Evolutionary conservation across 2,329 filamentous ascomycete species (phyloP), one percentile per base, ranked within the genome.

Genomic region (Fusarium sp.): DNA sequence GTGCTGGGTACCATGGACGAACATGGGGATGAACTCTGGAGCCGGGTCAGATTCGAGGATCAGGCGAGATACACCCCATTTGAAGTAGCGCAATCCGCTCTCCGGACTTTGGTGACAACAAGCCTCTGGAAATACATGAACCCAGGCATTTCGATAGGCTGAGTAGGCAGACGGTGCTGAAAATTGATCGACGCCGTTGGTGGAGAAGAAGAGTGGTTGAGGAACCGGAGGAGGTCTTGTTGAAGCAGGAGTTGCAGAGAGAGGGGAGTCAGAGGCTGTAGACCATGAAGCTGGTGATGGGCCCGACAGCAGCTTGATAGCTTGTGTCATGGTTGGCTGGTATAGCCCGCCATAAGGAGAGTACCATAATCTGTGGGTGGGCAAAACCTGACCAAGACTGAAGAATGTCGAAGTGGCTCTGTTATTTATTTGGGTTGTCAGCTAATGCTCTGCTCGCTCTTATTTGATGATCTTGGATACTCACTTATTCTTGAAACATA

Each of bases 61-160:
- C 66, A 98, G 87, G 5, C 96, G 90, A 12, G 96, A 94, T 4
- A 98, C 88, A 3, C 96, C 96, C 96, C 96, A 99, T 85, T 98
- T 98, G 89, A 98, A 98, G 84, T 99, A 99, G 36, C 96, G 93
- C 87, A 98, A 92, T 13, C 92, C 90, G 77, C 91, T 90, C 47
- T 91, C 86, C 3, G 92, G 89, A 75, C 94, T 91, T 84, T 99
- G 96, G 82, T 98, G 95, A 51, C 98, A 94, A 82, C 93, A 94
- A 54, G 95, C 96, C 83, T 99, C 96, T 18, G 96, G 96, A 82
- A 98, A 98, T 62, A 98, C 92, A 82, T 99, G 96, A 8, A 99
- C 86, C 96, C 96, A 99, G 50, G 90, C 90, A 81, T 93, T 89
- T 51, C 90, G 90, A 77, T 94, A 91, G 72, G 84, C 87, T 5